These are phyloP conservation scores for Coemansia sp. DNA, from an alignment of 192 early-diverging fungal genomes.

Conservation along the genomic window DNA sequence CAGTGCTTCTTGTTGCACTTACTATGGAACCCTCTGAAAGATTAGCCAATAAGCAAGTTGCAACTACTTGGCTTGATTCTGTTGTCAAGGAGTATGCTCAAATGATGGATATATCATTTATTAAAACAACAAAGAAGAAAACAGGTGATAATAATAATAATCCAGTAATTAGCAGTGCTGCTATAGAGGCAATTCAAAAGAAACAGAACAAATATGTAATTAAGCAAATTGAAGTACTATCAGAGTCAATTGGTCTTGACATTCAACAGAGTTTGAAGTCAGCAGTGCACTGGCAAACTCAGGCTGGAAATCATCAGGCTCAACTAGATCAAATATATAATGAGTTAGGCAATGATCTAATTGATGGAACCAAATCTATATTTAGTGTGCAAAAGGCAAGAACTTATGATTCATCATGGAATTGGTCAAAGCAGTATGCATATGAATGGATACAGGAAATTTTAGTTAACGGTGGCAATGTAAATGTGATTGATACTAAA, in stretches of 20 bases:
- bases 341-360: slow-evolving; percentile 78
- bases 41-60: slow-evolving; percentile 46
- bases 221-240: slow-evolving; percentile 81
- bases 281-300: slow-evolving; percentile 61
- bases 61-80: slow-evolving; percentile 48
- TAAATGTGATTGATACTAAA: slow-evolving; percentile 54
- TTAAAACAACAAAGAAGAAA: not conserved
- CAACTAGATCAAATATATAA: slow-evolving; percentile 72
- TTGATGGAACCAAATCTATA: slow-evolving; percentile 74
- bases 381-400: slow-evolving; percentile 86
- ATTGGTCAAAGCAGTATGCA: slow-evolving; percentile 70
- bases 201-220: slow-evolving; percentile 68
- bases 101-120: slow-evolving; percentile 67
- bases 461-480: not conserved
- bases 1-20: slow-evolving; percentile 70
- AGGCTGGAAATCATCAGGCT: slow-evolving; percentile 59
- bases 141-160: not conserved
- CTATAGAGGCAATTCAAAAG: slow-evolving; percentile 75
- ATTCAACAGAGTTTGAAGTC: slow-evolving; percentile 65
- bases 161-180: slow-evolving; percentile 83
- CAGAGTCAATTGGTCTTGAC: slow-evolving; percentile 78
- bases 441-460: slow-evolving; percentile 71
- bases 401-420: slow-evolving; percentile 93
- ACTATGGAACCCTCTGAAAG: slow-evolving; percentile 83
- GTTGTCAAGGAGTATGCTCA: slow-evolving; percentile 81